These are phyloP conservation scores for Cenchrus americanus DNA, from an alignment of 176 grass and related monocot genomes.

Conservation along the genomic window DNA sequence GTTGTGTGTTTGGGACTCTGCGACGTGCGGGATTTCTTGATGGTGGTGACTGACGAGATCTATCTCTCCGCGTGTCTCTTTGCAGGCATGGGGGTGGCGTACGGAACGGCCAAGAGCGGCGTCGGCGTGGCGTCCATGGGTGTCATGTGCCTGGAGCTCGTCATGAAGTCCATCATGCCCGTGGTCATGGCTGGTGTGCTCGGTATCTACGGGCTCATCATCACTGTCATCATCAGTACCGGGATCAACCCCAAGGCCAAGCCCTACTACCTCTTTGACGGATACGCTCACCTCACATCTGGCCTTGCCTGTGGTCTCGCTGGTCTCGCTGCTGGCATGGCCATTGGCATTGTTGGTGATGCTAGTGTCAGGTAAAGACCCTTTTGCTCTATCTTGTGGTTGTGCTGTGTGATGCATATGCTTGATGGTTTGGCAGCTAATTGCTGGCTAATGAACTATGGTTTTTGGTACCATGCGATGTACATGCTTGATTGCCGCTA, in stretches of 20 bases:
- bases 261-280: conserved; percentile 72
- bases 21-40: background rate
- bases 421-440: background rate
- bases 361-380: conserved; percentile 60
- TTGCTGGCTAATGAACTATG: background rate
- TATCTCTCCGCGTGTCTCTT: background rate
- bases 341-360: conserved; percentile 73
- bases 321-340: conserved; percentile 67
- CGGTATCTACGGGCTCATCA: conserved; percentile 76
- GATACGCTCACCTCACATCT: conserved; percentile 65
- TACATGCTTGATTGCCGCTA: background rate
- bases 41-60: background rate
- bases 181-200: conserved; percentile 80
- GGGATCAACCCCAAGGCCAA: conserved; percentile 85
- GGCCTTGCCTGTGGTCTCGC: conserved; percentile 71
- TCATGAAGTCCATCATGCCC: conserved; percentile 80
- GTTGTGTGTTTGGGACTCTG: background rate
- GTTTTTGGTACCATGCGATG: background rate
- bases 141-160: conserved; percentile 72
- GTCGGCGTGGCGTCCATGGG: conserved; percentile 76
- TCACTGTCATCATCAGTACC: conserved; percentile 73
- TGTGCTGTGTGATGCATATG: background rate
- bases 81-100: conserved; percentile 74
- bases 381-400: conserved; percentile 1
- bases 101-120: conserved; percentile 72